Percentiles rank a stretch among this genome's conserved stretches.
phyloP scores from a whole-genome alignment of 2,329 filamentous ascomycete genomes.

The Colletotrichum abscissum region DNA sequence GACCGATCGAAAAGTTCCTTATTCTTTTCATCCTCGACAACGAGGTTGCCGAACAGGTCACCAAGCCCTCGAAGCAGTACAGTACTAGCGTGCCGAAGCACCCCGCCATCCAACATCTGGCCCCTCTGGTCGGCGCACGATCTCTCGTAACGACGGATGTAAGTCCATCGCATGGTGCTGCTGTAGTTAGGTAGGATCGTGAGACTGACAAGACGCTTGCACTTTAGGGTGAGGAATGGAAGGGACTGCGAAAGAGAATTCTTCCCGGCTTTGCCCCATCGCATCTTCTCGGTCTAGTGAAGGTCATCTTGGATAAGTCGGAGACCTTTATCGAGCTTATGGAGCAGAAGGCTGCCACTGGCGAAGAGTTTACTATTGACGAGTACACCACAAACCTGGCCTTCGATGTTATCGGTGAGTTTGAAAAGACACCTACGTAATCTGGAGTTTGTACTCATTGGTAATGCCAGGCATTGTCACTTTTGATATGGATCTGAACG shows the following conservation, averaged over 20 bases:
- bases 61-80: constrained; percentile 28
- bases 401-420: constrained; percentile 51
- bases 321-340: constrained; percentile 38
- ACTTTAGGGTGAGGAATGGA: constrained; percentile 25
- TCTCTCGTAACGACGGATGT: constrained; percentile 28
- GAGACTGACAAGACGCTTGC: neutral
- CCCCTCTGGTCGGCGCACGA: constrained; percentile 24
- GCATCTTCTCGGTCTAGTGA: constrained; percentile 46
- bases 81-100: constrained; percentile 32
- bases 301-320: constrained; percentile 38
- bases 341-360: constrained; percentile 41
- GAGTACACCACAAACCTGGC: constrained; percentile 45
- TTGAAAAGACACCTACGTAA: constrained; percentile 4
- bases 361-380: constrained; percentile 43
- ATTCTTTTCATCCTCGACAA: constrained; percentile 29
- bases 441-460: neutral
- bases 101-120: constrained; percentile 22
- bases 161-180: neutral
- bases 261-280: constrained; percentile 21
- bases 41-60: constrained; percentile 29
- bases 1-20: constrained; percentile 20
- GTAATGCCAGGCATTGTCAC: constrained; percentile 41
- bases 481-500: constrained; percentile 47
- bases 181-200: neutral
- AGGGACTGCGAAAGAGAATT: constrained; percentile 27